Evolutionary conservation across 495 filamentous ascomycete genomes (phyloP).

Genomic region (Talaromyces proteolyticus): DNA sequence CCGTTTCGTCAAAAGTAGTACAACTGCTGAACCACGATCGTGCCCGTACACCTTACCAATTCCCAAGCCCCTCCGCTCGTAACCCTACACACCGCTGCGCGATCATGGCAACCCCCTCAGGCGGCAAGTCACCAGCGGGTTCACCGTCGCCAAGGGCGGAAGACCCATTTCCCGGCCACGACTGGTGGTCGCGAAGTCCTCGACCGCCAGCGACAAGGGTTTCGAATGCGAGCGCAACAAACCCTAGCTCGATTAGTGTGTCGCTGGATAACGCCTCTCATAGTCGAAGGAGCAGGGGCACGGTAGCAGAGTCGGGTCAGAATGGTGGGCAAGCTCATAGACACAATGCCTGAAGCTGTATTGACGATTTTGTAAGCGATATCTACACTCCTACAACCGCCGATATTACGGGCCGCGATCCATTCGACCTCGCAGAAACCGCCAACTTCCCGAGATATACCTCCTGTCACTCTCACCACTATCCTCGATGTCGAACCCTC

Average conservation of each 20-base stretch:
- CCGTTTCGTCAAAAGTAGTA: not conserved
- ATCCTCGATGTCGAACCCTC: slow-evolving; percentile 64
- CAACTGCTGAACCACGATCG: not conserved
- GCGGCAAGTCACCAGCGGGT: not conserved
- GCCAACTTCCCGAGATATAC: slow-evolving; percentile 73
- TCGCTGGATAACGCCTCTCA: slow-evolving; percentile 54
- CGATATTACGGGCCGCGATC: slow-evolving; percentile 62
- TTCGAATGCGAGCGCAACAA: not conserved
- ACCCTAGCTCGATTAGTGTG: slow-evolving; percentile 33
- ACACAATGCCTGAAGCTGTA: not conserved
- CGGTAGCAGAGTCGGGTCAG: slow-evolving; percentile 56
- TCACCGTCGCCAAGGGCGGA: not conserved
- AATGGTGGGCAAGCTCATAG: slow-evolving; percentile 43
- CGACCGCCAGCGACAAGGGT: not conserved
- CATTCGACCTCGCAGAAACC: slow-evolving; percentile 56
- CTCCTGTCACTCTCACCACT: slow-evolving; percentile 74
- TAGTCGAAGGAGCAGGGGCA: slow-evolving; percentile 36
- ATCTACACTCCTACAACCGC: slow-evolving; percentile 71
- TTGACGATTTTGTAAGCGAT: slow-evolving; percentile 49
- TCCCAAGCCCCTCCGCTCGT: not conserved
- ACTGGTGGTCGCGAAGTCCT: not conserved
- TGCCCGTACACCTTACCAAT: not conserved
- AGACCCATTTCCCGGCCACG: slow-evolving; percentile 2
- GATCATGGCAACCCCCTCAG: slow-evolving; percentile 1
- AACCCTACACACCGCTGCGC: not conserved